Percentiles rank a stretch among this genome's conserved stretches.
phyloP scores from a whole-genome alignment of 176 grass and related monocot genomes.

The Cenchrus purpureus region DNA sequence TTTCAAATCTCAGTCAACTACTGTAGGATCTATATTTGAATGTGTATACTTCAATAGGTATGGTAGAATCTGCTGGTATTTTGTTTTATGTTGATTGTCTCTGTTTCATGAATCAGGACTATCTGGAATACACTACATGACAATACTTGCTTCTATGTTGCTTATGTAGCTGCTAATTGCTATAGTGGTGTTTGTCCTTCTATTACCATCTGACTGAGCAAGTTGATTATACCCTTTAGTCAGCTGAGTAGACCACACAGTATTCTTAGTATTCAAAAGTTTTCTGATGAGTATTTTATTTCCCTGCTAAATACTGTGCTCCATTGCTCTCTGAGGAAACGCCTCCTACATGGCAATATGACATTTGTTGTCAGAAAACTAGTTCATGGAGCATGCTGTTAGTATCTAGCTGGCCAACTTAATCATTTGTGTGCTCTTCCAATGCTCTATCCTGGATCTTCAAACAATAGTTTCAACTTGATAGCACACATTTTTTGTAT shows the following conservation, averaged over 20 bases:
- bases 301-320: neutral
- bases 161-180: neutral
- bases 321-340: slow-evolving; percentile 9
- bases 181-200: neutral
- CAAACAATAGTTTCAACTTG: slow-evolving; percentile 7
- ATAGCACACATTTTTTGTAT: neutral
- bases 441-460: neutral
- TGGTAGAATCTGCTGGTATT: neutral
- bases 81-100: slow-evolving; percentile 16
- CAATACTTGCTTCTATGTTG: slow-evolving; percentile 12
- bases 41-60: neutral
- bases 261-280: neutral
- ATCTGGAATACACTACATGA: neutral
- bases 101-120: neutral
- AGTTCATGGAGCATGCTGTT: slow-evolving; percentile 6
- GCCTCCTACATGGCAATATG: neutral
- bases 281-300: neutral
- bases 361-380: slow-evolving; percentile 22
- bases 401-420: neutral
- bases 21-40: neutral
- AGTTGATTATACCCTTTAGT: neutral
- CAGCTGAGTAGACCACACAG: neutral
- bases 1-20: neutral
- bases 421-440: slow-evolving; percentile 19
- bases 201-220: neutral